phyloP scores from a whole-genome alignment of 352 stramenopile genomes.

The Plasmopara muralis region DNA sequence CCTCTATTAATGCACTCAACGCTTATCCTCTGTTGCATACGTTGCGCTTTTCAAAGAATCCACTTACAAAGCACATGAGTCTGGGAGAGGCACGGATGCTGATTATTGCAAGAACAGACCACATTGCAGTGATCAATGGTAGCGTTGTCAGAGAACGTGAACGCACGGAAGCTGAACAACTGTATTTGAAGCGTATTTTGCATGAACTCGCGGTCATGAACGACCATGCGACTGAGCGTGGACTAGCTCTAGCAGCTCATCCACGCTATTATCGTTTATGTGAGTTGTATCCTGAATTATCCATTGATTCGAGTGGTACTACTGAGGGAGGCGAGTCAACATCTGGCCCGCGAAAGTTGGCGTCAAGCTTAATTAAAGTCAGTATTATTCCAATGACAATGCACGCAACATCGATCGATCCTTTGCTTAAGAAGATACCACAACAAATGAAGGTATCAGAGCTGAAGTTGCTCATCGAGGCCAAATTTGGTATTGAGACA shows the following conservation, averaged over 20 bases:
- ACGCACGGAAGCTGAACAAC: conserved; percentile 62
- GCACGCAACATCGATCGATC: conserved; percentile 48
- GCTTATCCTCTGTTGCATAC: conserved; percentile 45
- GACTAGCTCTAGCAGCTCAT: conserved; percentile 35
- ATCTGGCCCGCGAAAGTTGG: conserved; percentile 34
- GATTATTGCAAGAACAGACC: conserved; percentile 51
- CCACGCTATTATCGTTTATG: conserved; percentile 40
- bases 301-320: conserved; percentile 16
- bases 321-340: conserved; percentile 2
- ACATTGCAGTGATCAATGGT: conserved; percentile 53
- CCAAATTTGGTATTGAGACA: conserved; percentile 61
- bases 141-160: conserved; percentile 58
- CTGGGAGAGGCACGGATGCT: conserved; percentile 59
- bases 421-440: conserved; percentile 59
- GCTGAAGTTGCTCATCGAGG: conserved; percentile 61
- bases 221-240: conserved; percentile 19
- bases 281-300: conserved; percentile 49
- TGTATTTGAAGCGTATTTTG: conserved; percentile 79
- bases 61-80: conserved; percentile 58
- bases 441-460: conserved; percentile 74
- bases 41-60: conserved; percentile 65
- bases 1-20: conserved; percentile 69
- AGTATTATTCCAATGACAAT: conserved; percentile 72
- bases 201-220: conserved; percentile 50
- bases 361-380: conserved; percentile 50